Evolutionary conservation across 352 stramenopile genomes (phyloP).

Genomic region (Globisporangium parvum): DNA sequence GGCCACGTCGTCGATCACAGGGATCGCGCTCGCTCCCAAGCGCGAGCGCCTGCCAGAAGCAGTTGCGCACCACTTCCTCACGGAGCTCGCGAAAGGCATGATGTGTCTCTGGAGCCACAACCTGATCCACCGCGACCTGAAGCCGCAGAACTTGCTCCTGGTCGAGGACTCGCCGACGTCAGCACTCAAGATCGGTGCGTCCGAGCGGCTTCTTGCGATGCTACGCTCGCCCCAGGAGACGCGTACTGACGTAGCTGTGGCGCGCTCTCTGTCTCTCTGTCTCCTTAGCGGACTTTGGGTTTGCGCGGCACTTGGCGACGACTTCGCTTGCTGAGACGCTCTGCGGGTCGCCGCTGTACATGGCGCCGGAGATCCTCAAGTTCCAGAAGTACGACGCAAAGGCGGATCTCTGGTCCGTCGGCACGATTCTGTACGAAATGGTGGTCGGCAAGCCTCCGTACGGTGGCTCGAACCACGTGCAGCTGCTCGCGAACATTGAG

Average conservation of each 20-base stretch:
- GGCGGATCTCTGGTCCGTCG: conserved; percentile 95
- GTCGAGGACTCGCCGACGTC: conserved; percentile 47
- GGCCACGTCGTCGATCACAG: neutral
- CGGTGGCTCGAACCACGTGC: conserved; percentile 92
- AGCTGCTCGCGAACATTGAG: conserved; percentile 93
- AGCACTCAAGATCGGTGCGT: conserved; percentile 55
- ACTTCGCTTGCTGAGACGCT: conserved; percentile 93
- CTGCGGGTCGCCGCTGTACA: conserved; percentile 95
- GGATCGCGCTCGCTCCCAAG: neutral
- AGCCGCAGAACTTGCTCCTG: conserved; percentile 96
- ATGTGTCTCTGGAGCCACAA: conserved; percentile 69
- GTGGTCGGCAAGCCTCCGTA: conserved; percentile 91
- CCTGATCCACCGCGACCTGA: conserved; percentile 89
- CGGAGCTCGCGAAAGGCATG: conserved; percentile 63
- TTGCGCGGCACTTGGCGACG: conserved; percentile 91
- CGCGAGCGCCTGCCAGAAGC: conserved; percentile 19
- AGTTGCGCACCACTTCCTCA: conserved; percentile 55
- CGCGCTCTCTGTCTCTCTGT: conserved; percentile 9
- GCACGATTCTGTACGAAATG: conserved; percentile 96
- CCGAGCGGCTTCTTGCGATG: no score
- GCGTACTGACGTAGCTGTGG: conserved; percentile 10
- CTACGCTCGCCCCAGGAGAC: no score
- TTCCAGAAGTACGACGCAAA: conserved; percentile 95
- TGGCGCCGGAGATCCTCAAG: conserved; percentile 96
- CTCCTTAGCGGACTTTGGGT: conserved; percentile 92